phyloP scores from a whole-genome alignment of 78 protist genomes.

The Trichosphaerium sp. region DNA sequence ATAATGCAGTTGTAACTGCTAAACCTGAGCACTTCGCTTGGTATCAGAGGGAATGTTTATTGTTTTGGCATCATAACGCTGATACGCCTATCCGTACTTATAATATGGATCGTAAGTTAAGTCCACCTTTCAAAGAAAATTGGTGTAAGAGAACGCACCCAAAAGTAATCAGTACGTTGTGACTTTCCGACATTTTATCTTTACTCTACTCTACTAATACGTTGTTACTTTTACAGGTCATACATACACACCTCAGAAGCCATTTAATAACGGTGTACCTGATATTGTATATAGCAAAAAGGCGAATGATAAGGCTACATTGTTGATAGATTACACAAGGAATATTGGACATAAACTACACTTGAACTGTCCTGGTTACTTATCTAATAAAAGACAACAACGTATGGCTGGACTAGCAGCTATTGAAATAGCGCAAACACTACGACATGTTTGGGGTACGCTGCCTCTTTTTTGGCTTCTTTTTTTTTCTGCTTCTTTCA shows the following conservation, averaged over 20 bases:
- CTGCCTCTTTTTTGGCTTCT: neutral
- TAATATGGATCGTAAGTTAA: neutral
- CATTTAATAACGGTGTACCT: no score
- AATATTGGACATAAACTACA: constrained; percentile 31
- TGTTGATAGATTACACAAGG: no score
- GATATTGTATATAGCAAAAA: no score
- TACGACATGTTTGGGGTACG: neutral
- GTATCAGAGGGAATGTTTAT: neutral
- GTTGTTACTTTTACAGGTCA: no score
- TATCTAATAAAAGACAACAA: constrained; percentile 40
- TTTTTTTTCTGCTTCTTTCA: neutral
- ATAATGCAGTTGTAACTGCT: neutral
- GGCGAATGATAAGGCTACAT: no score
- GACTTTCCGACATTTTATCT: no score
- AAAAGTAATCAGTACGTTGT: neutral
- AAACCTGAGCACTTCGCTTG: constrained; percentile 3
- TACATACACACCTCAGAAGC: no score
- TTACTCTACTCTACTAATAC: no score
- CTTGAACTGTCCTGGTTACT: constrained; percentile 36
- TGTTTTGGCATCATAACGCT: neutral
- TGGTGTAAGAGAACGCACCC: constrained; percentile 4
- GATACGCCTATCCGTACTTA: neutral
- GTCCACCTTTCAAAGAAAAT: neutral
- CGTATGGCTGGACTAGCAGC: constrained; percentile 34
- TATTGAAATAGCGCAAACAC: constrained; percentile 30